A percentile compares a stretch with the other conserved stretches of the same genome.
These are phyloP conservation scores for Coemansia sp. DNA, from an alignment of 192 early-diverging fungal species.

Conservation along the genomic window DNA sequence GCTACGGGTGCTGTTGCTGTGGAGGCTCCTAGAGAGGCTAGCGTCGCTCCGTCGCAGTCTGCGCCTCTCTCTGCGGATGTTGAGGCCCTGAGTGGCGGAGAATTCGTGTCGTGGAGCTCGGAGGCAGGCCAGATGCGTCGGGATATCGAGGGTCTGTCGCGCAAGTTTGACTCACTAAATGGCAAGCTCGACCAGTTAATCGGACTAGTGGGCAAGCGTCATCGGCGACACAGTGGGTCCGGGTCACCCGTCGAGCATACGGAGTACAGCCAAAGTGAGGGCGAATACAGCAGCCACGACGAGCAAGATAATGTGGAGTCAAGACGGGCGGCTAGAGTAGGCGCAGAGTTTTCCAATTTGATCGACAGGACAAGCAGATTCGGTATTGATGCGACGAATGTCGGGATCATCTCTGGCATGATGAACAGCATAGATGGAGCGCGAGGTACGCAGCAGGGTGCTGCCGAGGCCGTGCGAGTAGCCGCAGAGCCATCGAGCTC, in stretches of 20 bases:
- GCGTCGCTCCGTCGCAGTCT: neutral
- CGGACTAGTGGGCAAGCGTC: constrained; percentile 14
- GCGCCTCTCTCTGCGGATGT: constrained; percentile 3
- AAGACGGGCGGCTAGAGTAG: neutral
- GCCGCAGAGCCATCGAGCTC: neutral
- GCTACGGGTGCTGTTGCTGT: neutral
- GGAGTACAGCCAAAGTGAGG: constrained; percentile 14
- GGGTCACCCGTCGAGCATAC: constrained; percentile 12
- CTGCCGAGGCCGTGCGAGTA: constrained; percentile 15
- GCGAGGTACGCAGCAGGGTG: neutral
- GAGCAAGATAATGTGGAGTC: neutral
- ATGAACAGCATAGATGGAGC: constrained; percentile 24
- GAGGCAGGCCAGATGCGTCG: constrained; percentile 31
- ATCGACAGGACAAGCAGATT: constrained; percentile 41
- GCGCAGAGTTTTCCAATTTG: constrained; percentile 21
- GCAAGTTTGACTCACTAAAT: constrained; percentile 36
- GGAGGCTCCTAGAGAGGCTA: neutral
- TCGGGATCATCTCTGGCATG: constrained; percentile 31
- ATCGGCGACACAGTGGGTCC: neutral
- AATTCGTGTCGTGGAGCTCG: constrained; percentile 12
- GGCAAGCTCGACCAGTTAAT: constrained; percentile 39
- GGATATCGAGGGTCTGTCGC: constrained; percentile 25
- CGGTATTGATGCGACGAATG: constrained; percentile 31
- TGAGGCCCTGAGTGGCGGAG: neutral
- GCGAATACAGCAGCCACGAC: neutral